phyloP scores from a whole-genome alignment of 495 filamentous ascomycete genomes.

The Penicillium odoratum region DNA sequence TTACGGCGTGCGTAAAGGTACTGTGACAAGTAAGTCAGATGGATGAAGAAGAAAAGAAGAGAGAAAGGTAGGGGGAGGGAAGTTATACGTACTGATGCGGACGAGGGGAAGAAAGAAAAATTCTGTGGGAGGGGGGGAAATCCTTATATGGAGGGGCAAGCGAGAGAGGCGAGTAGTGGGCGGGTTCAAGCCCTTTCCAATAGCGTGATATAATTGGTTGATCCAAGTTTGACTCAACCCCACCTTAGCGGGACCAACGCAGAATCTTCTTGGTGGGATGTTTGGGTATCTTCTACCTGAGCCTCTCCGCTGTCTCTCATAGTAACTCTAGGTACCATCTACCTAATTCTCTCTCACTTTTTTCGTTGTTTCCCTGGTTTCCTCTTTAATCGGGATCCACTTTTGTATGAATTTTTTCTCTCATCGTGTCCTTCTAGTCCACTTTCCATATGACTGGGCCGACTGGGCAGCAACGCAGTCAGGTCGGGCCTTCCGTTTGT shows the following conservation, averaged over 20 bases:
- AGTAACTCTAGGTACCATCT: constrained; percentile 11
- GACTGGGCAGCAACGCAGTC: constrained; percentile 49
- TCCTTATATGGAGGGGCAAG: constrained; percentile 57
- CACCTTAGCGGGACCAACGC: constrained; percentile 30
- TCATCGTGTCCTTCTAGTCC: constrained; percentile 19
- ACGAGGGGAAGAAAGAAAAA: constrained; percentile 45
- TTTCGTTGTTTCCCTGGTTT: constrained; percentile 33
- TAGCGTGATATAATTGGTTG: constrained; percentile 30
- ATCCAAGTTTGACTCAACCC: constrained; percentile 2
- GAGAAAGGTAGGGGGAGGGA: constrained; percentile 28
- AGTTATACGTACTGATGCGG: constrained; percentile 53
- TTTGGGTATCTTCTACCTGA: constrained; percentile 10
- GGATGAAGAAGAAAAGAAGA: constrained; percentile 25
- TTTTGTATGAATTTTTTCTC: constrained; percentile 32
- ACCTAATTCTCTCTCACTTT: constrained; percentile 7
- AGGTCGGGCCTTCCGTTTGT: constrained; percentile 4
- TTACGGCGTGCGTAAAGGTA: constrained; percentile 57
- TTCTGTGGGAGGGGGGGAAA: constrained; percentile 47
- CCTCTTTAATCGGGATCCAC: constrained; percentile 16
- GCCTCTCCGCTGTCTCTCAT: too few relatives aligned
- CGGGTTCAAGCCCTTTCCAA: constrained; percentile 44
- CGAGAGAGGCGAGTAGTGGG: constrained; percentile 46
- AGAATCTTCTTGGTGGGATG: constrained; percentile 41
- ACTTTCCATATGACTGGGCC: constrained; percentile 14
- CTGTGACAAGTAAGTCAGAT: constrained; percentile 44